A percentile compares a stretch with the other conserved stretches of the same genome.
Evolutionary conservation across 1,139 yeast genomes (phyloP).

Genomic region (Suhomyces terraborum): DNA sequence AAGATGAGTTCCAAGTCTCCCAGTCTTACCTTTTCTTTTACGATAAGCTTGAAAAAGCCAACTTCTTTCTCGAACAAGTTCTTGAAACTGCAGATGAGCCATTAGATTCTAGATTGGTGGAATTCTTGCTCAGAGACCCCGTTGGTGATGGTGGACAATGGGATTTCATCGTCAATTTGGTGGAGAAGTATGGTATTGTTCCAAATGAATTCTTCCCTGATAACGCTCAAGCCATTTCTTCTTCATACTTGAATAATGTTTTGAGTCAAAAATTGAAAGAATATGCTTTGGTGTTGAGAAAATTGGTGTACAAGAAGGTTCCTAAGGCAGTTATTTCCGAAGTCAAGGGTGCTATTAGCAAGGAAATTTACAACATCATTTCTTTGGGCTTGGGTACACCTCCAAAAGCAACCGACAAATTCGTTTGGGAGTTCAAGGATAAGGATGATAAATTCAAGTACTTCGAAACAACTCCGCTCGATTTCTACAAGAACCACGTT

Average conservation of each 20-base stretch:
- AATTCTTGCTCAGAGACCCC: conserved; percentile 62
- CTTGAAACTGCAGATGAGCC: conserved; percentile 65
- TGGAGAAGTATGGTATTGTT: conserved; percentile 75
- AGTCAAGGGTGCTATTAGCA: conserved; percentile 53
- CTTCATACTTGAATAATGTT: conserved; percentile 59
- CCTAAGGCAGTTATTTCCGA: conserved; percentile 23
- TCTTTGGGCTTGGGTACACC: conserved; percentile 74
- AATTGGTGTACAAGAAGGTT: conserved; percentile 35
- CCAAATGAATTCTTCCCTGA: conserved; percentile 77
- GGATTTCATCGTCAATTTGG: conserved; percentile 74
- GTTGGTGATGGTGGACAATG: conserved; percentile 85
- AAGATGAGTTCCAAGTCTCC: conserved; percentile 63
- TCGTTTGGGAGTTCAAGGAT: conserved; percentile 74
- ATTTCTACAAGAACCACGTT: conserved; percentile 59
- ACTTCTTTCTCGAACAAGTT: conserved; percentile 74
- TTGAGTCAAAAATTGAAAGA: conserved; percentile 72
- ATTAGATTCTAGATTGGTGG: conserved; percentile 68
- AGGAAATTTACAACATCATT: conserved; percentile 62
- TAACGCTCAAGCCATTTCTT: conserved; percentile 60
- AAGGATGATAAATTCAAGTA: conserved; percentile 64
- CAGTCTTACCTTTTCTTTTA: conserved; percentile 73
- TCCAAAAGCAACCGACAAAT: conserved; percentile 66
- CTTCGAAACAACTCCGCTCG: conserved; percentile 59
- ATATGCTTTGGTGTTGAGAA: conserved; percentile 67
- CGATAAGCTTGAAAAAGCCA: conserved; percentile 75